Percentiles rank a stretch among this genome's conserved stretches.
Evolutionary conservation across 2,329 filamentous ascomycete genomes (phyloP).

Genomic region (Emmonsia crescens): DNA sequence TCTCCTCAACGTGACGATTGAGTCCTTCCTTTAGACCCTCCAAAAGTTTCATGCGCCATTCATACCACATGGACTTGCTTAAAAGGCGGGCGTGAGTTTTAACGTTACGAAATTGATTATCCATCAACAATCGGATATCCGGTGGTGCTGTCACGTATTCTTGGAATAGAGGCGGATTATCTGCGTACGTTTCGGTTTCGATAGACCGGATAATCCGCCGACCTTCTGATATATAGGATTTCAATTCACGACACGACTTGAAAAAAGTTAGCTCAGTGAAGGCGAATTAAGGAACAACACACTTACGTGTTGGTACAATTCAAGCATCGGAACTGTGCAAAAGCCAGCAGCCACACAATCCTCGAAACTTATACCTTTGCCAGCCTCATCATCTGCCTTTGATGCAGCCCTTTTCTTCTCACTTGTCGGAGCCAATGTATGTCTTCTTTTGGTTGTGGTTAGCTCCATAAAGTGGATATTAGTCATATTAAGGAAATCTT

Average conservation of each 20-base stretch:
- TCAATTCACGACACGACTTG: slow-evolving; percentile 79
- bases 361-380: slow-evolving; percentile 44
- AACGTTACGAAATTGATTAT: slow-evolving; percentile 95
- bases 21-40: slow-evolving; percentile 74
- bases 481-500: slow-evolving; percentile 89
- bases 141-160: slow-evolving; percentile 82
- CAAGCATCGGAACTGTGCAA: slow-evolving; percentile 84
- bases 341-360: slow-evolving; percentile 78
- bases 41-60: slow-evolving; percentile 86
- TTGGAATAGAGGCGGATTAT: slow-evolving; percentile 82
- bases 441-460: slow-evolving; percentile 85
- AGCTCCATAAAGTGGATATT: slow-evolving; percentile 98
- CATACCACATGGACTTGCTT: slow-evolving; percentile 96
- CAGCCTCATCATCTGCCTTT: slow-evolving; percentile 20
- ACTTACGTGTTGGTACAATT: slow-evolving; percentile 80
- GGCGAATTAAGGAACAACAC: slow-evolving; percentile 3
- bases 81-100: slow-evolving; percentile 82
- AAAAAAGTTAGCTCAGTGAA: slow-evolving; percentile 13
- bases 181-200: slow-evolving; percentile 74
- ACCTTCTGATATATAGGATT: slow-evolving; percentile 92
- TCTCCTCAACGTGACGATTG: slow-evolving; percentile 60
- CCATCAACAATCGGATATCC: slow-evolving; percentile 76
- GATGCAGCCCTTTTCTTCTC: slow-evolving; percentile 23
- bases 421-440: slow-evolving; percentile 59
- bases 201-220: slow-evolving; percentile 83